Evolutionary conservation across 1,139 yeast species (phyloP), one percentile per base, ranked within the genome.

Genomic region (Pichia sp.): DNA sequence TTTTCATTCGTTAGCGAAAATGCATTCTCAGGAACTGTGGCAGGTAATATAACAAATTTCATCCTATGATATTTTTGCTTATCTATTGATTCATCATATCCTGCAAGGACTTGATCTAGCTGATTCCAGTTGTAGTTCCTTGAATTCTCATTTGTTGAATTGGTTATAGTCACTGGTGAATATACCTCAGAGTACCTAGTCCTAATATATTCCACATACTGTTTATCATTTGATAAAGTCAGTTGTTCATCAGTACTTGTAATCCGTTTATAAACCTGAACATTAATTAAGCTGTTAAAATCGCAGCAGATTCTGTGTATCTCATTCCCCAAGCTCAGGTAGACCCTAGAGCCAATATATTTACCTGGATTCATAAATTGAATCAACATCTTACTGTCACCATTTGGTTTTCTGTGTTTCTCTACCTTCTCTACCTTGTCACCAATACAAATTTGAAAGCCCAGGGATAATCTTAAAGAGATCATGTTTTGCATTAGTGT

Each of bases 381-480:
- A 16, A 77, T 68, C 34, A 80, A 63, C 30, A 72, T 64, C 23
- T 74, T 81, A 1, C 71, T 74, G 61, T 77, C 77, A 3, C 87
- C 88, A 15, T 81, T 81, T 0, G 85, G 78, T 47, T 78, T 76
- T 52, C 84, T 71, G 57, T 79, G 83, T 2, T 76, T 72, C 67
- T 90, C 97, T 1, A 88, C 80, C 50, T 76, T 77, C 45, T 77
- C 76, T 0, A 90, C 93, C 38, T 73, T 73, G 1, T 80, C 79
- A 1, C 95, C 95, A 50, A 80, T 81, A 62, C 95, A 90, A 32
- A 93, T 83, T 68, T 95, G 99, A 66, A 90, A 95, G 0, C 99
- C 99, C 57, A 90, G 75, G 53, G 88, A 77, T 29, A 95, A 74
- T 57, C 99, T 75, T 59, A 89, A 73, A 50, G 90, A 87, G 11